A percentile compares a stretch with the other conserved stretches of the same genome.
Conservation (phyloP, 2,329 filamentous ascomycete species). For the Beauveria sp. region DNA sequence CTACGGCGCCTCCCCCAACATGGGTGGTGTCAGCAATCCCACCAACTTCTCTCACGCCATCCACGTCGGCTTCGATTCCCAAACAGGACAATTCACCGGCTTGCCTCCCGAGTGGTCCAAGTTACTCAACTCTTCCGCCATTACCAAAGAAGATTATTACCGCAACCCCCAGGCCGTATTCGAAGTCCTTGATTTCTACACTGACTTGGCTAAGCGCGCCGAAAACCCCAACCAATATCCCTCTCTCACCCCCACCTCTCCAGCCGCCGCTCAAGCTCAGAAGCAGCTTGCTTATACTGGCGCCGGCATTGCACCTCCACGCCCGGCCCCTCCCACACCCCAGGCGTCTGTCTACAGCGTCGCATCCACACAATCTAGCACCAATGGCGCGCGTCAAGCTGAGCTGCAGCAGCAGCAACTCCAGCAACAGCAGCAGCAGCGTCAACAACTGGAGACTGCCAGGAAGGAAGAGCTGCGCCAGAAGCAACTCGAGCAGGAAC, state of each 20-base stretch:
- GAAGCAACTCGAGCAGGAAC: constrained; percentile 53
- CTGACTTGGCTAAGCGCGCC: constrained; percentile 68
- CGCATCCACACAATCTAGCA: constrained; percentile 28
- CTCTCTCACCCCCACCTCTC: constrained; percentile 60
- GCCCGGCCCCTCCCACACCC: constrained; percentile 48
- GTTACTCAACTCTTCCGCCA: constrained; percentile 87
- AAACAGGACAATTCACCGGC: constrained; percentile 90
- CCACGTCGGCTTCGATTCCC: constrained; percentile 93
- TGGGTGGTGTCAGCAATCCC: constrained; percentile 97
- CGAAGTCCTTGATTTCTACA: constrained; percentile 79
- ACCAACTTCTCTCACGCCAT: constrained; percentile 97
- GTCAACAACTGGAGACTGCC: constrained; percentile 48
- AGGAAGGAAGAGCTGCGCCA: constrained; percentile 50
- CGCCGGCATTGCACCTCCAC: constrained; percentile 59
- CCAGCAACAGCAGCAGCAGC: constrained; percentile 47
- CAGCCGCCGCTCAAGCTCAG: constrained; percentile 46
- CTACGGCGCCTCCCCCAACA: constrained; percentile 90
- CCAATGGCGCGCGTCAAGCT: constrained; percentile 38
- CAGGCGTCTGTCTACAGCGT: constrained; percentile 37
- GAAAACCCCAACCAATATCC: constrained; percentile 64
- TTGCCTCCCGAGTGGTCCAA: constrained; percentile 96
- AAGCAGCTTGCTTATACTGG: constrained; percentile 56
- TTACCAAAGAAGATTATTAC: constrained; percentile 97
- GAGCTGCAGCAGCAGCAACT: constrained; percentile 31
- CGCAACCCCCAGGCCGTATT: constrained; percentile 85